Base-by-base conservation (phyloP, 495 filamentous ascomycete species). In the Aspergillus homomorphus region DNA sequence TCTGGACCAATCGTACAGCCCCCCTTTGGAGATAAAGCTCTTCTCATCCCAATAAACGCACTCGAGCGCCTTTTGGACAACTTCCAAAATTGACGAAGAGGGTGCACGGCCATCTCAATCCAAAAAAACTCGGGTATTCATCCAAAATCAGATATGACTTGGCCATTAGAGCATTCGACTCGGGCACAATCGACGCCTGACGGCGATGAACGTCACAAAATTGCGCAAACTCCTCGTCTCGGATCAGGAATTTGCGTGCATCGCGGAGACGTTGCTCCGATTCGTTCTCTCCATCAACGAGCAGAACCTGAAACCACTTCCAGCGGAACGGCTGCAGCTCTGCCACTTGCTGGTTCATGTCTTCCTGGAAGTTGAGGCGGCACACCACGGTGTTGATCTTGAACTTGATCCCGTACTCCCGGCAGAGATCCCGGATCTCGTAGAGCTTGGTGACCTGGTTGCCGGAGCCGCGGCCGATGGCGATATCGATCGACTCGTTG, bases 361-460 rank as follows among this genome's bases (percentile, higher is more conserved):
- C 80, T 54, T 85, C 82, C 1, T 74, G 19, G 62, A 69, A 76
- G 50, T 85, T 86, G 53, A 74, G 67, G 12, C 54, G 67, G 56
- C 74, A 76, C 18, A 86, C 73, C 1, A 84, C 82, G 5, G 83
- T 85, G 63, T 84, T 85, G 55, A 86, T 61, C 70, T 86, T 84
- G 69, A 86, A 83, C 65, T 76, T 78, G 63, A 84, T 74, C 1
- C 74, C 72, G 15, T 74, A 71, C 55, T 78, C 51, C 3, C 61
- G 61, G 60, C 83, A 85, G 67, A 77, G 76, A 10, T 62, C 63
- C 4, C 72, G 64, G 49, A 84, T 73, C 9, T 64, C 38, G 42
- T 68, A 72, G 18, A 85, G 62, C 22, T 73, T 71, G 28, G 57
- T 23, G 10, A 83, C 73, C 45, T 84, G 78, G 24, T 72, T 59